Evolutionary conservation across 768 basidiomycete genomes (phyloP).

Genomic region (Tylopilus plumbeoviolaceoides): DNA sequence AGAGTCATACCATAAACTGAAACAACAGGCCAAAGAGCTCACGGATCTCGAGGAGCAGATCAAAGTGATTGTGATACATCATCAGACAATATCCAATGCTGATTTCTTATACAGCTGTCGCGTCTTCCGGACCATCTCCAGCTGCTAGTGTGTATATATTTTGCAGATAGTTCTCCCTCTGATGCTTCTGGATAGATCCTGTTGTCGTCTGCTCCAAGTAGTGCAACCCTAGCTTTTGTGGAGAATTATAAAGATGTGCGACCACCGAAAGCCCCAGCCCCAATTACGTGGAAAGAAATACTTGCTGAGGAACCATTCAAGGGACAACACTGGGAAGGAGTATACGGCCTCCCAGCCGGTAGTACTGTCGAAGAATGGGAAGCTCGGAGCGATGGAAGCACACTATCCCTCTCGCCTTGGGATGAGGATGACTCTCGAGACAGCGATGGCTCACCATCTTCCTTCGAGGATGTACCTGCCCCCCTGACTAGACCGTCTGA

Average conservation of each 20-base stretch:
- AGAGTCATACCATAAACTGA: conserved; percentile 48
- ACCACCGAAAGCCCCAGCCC: conserved; percentile 24
- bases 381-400: conserved; percentile 50
- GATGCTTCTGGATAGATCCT: conserved; percentile 40
- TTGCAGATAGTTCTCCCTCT: neutral
- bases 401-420: conserved; percentile 65
- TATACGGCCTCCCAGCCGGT: conserved; percentile 53
- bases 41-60: conserved; percentile 65
- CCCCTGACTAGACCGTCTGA: neutral
- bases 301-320: conserved; percentile 80
- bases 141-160: conserved; percentile 51
- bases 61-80: conserved; percentile 37
- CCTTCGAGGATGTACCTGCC: conserved; percentile 15
- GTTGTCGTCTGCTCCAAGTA: conserved; percentile 51
- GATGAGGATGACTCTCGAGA: conserved; percentile 44
- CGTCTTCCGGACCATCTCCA: conserved; percentile 70
- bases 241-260: conserved; percentile 45
- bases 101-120: conserved; percentile 38
- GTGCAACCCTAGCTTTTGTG: conserved; percentile 49
- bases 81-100: neutral
- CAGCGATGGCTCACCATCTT: conserved; percentile 12
- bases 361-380: conserved; percentile 42
- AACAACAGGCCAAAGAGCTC: conserved; percentile 42
- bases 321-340: conserved; percentile 82
- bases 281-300: conserved; percentile 75